Evolutionary conservation across 305 asterid genomes (phyloP), one percentile per base, ranked within the genome.

Genomic region (Fraxinus dipetala): DNA sequence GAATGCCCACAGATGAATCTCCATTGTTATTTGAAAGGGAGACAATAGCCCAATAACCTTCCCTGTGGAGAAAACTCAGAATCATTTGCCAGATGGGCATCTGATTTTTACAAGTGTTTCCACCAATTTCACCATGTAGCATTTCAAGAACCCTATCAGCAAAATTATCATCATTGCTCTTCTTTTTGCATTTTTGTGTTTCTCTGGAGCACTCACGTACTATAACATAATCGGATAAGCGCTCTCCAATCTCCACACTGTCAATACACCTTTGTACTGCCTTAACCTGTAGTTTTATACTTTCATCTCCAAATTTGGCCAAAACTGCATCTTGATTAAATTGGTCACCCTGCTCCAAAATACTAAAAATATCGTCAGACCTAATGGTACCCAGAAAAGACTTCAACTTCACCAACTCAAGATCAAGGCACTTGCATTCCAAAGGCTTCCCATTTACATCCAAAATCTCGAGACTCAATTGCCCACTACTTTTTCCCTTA

Each of bases 11-110:
- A 78, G 86, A 83, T 82, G 83, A 81, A 78, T 88, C 87, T 72
- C 90, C 97, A 24, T 79, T 87, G 43, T 82, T 84, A 89, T 85
- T 85, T 18, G 91, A 85, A 80, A 96, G 86, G 35, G 93, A 88
- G 79, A 96, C 91, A 70, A 84, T 73, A 75, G 94, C 98, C 84
- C 91, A 90, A 83, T 75, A 96, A 56, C 97, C 90, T 75, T 90
- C 92, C 73, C 35, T 76, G 76, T 90, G 85, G 48, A 96, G 91
- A 89, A 92, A 96, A 84, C 92, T 91, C 89, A 94, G 85, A 84
- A 96, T 83, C 81, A 94, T 90, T 90, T 92, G 93, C 98, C 99
- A 96, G 77, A 88, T 86, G 16, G 97, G 95, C 18, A 86, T 14
- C 28, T 89, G 84, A 82, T 85, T 87, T 79, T 79, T 78, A 43